Percentiles rank a stretch among this genome's conserved stretches.
These are phyloP conservation scores for Wickerhamomyces bovis DNA, from an alignment of 805 yeast species.

Conservation along the genomic window DNA sequence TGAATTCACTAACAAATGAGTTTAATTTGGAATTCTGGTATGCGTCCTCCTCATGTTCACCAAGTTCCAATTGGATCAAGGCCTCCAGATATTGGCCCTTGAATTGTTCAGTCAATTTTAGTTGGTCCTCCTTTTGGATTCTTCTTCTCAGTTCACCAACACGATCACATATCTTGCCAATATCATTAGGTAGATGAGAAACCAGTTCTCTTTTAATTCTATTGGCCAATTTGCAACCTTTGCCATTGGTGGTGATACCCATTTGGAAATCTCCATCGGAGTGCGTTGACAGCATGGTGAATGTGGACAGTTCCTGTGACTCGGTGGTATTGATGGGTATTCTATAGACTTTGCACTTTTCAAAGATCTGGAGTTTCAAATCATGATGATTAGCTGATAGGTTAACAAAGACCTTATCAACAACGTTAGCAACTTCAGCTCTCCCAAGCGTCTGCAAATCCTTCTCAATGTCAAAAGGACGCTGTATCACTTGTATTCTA, in stretches of 20 bases:
- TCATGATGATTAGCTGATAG: conserved; percentile 27
- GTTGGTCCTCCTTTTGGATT: conserved; percentile 48
- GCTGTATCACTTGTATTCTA: conserved; percentile 25
- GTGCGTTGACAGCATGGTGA: conserved; percentile 68
- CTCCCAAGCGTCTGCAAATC: conserved; percentile 59
- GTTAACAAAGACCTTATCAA: conserved; percentile 73
- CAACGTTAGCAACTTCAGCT: conserved; percentile 50
- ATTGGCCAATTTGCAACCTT: conserved; percentile 83
- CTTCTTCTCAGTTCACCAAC: conserved; percentile 60
- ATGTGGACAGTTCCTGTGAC: conserved; percentile 64
- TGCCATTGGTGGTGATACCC: conserved; percentile 81
- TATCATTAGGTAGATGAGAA: conserved; percentile 57
- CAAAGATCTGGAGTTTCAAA: conserved; percentile 37
- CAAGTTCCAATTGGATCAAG: conserved; percentile 35
- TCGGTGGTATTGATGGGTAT: conserved; percentile 83
- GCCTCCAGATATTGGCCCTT: conserved; percentile 22
- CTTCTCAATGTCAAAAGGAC: conserved; percentile 28
- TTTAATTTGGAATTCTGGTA: conserved; percentile 56
- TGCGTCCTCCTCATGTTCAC: conserved; percentile 65
- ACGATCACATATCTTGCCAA: conserved; percentile 61
- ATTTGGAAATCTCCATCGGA: conserved; percentile 69
- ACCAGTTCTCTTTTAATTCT: conserved; percentile 72
- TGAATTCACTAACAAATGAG: conserved; percentile 53
- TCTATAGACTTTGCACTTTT: conserved; percentile 51
- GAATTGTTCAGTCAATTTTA: conserved; percentile 18